phyloP scores from a whole-genome alignment of 371 early-diverging fungal genomes.

The Syncephalastrum racemosum region DNA sequence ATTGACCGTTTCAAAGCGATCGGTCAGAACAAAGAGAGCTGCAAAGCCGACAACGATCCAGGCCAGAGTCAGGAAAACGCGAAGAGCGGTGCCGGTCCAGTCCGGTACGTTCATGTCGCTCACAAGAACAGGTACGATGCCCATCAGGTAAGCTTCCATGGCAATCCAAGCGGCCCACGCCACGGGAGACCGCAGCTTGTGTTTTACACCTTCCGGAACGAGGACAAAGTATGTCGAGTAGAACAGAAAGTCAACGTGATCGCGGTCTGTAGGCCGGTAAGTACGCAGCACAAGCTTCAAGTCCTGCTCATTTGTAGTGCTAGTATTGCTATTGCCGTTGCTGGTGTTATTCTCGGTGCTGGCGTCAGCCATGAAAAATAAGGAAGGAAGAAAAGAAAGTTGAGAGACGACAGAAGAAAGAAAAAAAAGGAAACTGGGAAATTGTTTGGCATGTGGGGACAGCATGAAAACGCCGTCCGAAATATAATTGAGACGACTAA shows the following conservation, averaged over 20 bases:
- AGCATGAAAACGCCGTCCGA: not conserved
- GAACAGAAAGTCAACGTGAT: conserved; percentile 34
- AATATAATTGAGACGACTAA: too few relatives aligned
- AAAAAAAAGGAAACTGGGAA: not conserved
- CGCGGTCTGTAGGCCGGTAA: conserved; percentile 34
- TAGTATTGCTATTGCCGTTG: not conserved
- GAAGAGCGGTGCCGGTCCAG: conserved; percentile 18
- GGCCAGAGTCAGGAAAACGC: conserved; percentile 25
- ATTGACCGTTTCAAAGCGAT: conserved; percentile 36
- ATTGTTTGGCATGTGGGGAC: not conserved
- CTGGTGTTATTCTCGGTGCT: not conserved
- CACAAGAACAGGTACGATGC: conserved; percentile 23
- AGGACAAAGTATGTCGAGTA: conserved; percentile 35
- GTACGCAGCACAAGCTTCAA: conserved; percentile 36
- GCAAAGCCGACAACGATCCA: conserved; percentile 36
- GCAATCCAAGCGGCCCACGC: conserved; percentile 36
- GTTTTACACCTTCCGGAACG: conserved; percentile 45
- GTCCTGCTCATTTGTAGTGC: not conserved
- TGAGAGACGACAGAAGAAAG: conserved; percentile 3
- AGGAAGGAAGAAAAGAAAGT: not conserved
- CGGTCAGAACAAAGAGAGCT: conserved; percentile 31
- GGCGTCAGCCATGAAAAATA: not conserved
- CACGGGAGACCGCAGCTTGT: conserved; percentile 30
- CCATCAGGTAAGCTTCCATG: conserved; percentile 29
- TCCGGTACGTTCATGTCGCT: conserved; percentile 25